Conservation (phyloP, 83 land plant species). For the Picea mariana region DNA sequence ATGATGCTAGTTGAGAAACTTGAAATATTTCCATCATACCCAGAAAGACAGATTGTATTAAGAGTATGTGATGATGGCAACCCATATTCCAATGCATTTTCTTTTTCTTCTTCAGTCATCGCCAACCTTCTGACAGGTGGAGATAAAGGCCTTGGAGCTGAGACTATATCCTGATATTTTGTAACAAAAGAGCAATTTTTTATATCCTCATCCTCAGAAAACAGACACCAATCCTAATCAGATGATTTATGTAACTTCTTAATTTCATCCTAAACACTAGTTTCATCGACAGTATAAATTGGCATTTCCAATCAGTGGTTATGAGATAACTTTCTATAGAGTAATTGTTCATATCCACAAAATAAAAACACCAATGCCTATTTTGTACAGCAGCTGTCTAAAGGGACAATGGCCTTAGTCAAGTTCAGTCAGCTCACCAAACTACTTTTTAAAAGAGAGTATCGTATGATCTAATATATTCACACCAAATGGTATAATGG, state of each 20-base stretch:
- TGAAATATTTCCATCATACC: constrained; percentile 48
- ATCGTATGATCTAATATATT: background rate
- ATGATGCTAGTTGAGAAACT: background rate
- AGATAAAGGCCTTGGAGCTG: constrained; percentile 93
- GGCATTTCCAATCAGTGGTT: background rate
- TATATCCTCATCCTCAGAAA: background rate
- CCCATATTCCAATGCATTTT: constrained; percentile 89
- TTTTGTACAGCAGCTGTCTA: background rate
- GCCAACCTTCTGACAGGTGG: constrained; percentile 90
- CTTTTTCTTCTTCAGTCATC: constrained; percentile 71
- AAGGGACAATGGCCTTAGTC: background rate
- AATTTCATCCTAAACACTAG: background rate
- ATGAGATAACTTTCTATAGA: background rate
- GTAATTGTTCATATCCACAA: background rate
- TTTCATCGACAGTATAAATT: background rate
- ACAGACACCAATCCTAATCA: background rate
- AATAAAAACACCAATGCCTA: background rate
- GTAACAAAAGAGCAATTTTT: too few species aligned
- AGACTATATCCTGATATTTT: constrained; percentile 76
- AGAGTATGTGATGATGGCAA: constrained; percentile 97
- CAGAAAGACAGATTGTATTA: constrained; percentile 89
- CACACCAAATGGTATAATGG: background rate
- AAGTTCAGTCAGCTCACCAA: background rate
- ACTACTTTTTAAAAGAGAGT: background rate
- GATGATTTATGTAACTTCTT: background rate